Percentiles rank a stretch among this genome's conserved stretches.
phyloP scores from a whole-genome alignment of 179 eudicot genomes.

The Beta macrorhiza region DNA sequence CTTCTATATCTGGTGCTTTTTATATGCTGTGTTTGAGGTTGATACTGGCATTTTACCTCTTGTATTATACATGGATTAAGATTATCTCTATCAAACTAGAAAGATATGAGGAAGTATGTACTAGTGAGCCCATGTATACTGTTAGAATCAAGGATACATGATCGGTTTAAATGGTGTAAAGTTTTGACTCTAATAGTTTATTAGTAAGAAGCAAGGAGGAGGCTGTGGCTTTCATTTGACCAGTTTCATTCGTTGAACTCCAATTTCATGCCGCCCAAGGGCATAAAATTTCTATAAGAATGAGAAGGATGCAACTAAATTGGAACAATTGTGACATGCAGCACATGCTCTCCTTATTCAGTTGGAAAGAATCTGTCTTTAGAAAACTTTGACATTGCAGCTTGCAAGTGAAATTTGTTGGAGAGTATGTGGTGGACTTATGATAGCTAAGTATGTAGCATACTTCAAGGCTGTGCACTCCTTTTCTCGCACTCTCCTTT shows the following conservation, averaged over 20 bases:
- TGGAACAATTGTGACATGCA: background rate
- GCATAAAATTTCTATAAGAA: background rate
- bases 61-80: background rate
- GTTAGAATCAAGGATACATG: background rate
- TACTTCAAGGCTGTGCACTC: background rate
- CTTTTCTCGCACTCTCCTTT: background rate
- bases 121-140: background rate
- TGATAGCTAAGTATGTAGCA: background rate
- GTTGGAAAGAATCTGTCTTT: background rate
- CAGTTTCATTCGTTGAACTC: background rate
- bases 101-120: background rate
- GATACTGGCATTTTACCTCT: background rate
- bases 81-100: background rate
- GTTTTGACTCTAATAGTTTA: too few species aligned
- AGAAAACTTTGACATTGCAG: background rate
- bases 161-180: background rate
- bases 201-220: background rate
- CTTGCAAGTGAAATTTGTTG: background rate
- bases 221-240: background rate
- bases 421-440: background rate
- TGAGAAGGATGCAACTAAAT: conserved; percentile 3
- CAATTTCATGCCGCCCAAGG: background rate
- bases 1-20: background rate
- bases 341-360: background rate
- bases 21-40: background rate